A percentile compares a stretch with the other conserved stretches of the same genome.
phyloP scores from a whole-genome alignment of 805 yeast genomes.

The Starmerella sp. region DNA sequence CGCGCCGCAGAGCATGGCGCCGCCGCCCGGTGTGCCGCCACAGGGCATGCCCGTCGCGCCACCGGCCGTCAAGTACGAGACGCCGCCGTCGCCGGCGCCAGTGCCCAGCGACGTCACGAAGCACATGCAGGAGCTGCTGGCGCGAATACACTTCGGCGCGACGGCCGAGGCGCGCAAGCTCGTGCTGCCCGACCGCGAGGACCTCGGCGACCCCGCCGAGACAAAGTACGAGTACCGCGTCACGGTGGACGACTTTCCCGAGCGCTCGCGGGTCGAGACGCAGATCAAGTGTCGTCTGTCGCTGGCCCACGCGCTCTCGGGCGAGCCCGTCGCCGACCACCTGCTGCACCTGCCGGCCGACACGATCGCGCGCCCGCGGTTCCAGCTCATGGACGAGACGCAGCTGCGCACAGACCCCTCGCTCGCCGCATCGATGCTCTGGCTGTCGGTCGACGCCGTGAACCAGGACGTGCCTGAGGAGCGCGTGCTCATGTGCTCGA shows the following conservation, averaged over 20 bases:
- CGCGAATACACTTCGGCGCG: constrained; percentile 19
- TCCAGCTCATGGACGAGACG: constrained; percentile 41
- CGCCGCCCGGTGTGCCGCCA: background rate
- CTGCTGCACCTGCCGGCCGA: constrained; percentile 75
- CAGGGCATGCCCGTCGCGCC: background rate
- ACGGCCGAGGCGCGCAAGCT: constrained; percentile 8
- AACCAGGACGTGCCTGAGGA: constrained; percentile 35
- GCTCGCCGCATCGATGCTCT: constrained; percentile 20
- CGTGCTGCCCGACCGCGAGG: constrained; percentile 10
- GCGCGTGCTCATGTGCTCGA: constrained; percentile 68
- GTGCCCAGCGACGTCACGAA: constrained; percentile 1
- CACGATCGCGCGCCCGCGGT: constrained; percentile 75
- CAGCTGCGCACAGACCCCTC: constrained; percentile 20
- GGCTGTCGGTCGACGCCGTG: constrained; percentile 70
- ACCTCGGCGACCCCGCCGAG: constrained; percentile 8
- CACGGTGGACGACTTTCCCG: constrained; percentile 51
- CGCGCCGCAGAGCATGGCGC: too few relatives aligned
- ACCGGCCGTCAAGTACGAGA: background rate
- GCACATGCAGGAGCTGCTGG: constrained; percentile 17
- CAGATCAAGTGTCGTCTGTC: constrained; percentile 70
- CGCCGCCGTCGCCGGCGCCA: background rate
- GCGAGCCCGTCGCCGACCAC: constrained; percentile 53
- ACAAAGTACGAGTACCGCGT: constrained; percentile 14
- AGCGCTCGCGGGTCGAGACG: constrained; percentile 84
- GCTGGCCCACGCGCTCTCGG: constrained; percentile 42